Base-by-base conservation (phyloP, 202 grass and related monocot species). In the Setaria viridis region DNA sequence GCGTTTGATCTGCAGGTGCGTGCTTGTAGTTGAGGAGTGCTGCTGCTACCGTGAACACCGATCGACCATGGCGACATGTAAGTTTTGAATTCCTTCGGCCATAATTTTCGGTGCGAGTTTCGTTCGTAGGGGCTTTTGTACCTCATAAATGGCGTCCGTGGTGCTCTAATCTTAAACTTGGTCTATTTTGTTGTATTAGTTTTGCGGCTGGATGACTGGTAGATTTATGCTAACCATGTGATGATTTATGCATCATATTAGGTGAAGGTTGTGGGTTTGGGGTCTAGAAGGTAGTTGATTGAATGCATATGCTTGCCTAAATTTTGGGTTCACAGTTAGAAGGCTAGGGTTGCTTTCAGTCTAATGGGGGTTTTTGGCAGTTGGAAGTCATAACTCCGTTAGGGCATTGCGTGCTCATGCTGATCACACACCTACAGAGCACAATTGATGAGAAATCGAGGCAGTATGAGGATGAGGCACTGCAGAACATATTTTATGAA, bases 401-500 rank as follows among this genome's bases (percentile, higher is more conserved):
- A 35, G 92, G 88, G 14, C 54, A 82, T 17, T 91, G 90, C 56
- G 42, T 99, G 80, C 85, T 96, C 11, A 91, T 82, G 79, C 84
- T 99, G 57, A 92, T 99, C 60, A 87, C 92, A 49, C 85, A 90
- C 62, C 87, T 97, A 12, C 87, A 93, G 53, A 17, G 70, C 76
- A 99, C 97, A 83, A 83, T 99, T 60, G 90, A 94, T 60, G 94
- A 91, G 73, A 99, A 97, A 76, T 76, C 89, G 0, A 93, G 86
- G 81, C 80, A 94, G 60, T 96, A 97, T 64, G 94, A 96, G 47
- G 97, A 96, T 65, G 92, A 87, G 46, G 93, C 87, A 4, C 79
- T 99, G 35, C 94, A 94, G 78, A 91, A 94, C 46, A 92, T 99
- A 70, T 99, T 94, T 53, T 87, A 99, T 99, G 97, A 99, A 97